Evolutionary conservation across 2,329 filamentous ascomycete genomes (phyloP).

Genomic region (Sordariomycetes sp.): DNA sequence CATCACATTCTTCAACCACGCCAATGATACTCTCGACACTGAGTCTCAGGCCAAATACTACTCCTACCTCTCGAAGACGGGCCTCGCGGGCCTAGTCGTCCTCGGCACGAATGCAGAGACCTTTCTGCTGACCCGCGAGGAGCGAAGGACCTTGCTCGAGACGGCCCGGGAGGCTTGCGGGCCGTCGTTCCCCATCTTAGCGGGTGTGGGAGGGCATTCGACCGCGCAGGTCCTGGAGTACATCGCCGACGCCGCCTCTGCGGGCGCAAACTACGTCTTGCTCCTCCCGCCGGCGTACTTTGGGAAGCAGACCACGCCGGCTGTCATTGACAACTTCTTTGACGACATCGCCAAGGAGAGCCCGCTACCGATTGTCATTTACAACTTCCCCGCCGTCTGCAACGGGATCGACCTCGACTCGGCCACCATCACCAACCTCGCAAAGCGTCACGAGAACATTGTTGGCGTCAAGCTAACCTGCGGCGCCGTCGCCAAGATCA

Average conservation of each 20-base stretch:
- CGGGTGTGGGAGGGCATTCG: neutral
- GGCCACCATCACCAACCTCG: slow-evolving; percentile 39
- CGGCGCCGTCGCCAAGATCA: no score
- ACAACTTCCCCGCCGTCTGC: slow-evolving; percentile 58
- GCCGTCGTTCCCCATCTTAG: neutral
- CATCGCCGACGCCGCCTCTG: slow-evolving; percentile 41
- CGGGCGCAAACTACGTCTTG: slow-evolving; percentile 47
- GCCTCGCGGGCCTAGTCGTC: neutral
- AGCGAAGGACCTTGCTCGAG: neutral
- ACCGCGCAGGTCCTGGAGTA: slow-evolving; percentile 19
- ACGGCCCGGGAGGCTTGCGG: neutral
- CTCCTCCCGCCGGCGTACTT: slow-evolving; percentile 53
- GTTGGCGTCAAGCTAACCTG: neutral
- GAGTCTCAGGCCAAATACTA: no score
- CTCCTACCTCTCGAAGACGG: no score
- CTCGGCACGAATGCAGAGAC: neutral
- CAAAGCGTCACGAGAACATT: slow-evolving; percentile 10
- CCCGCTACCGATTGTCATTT: slow-evolving; percentile 46
- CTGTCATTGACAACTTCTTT: slow-evolving; percentile 36
- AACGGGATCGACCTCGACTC: slow-evolving; percentile 58
- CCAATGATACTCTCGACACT: no score
- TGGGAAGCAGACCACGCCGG: slow-evolving; percentile 43
- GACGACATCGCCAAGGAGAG: slow-evolving; percentile 37
- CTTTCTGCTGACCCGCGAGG: neutral
- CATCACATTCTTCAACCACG: no score